Evolutionary conservation across 2,329 filamentous ascomycete genomes (phyloP).

Genomic region (Podosphaera fusca): DNA sequence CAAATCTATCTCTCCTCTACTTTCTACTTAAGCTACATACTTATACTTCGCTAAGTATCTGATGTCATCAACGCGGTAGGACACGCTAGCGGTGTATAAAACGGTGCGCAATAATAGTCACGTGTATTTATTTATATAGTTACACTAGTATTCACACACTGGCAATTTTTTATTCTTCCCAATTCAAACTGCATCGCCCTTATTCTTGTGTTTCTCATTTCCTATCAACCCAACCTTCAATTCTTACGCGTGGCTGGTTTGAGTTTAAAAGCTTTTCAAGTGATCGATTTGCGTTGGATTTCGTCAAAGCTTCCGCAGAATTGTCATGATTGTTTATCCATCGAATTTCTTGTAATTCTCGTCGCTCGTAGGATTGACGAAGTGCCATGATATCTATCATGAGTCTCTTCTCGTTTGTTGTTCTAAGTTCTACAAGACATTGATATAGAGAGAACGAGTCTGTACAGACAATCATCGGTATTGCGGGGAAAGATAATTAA

Average conservation of each 20-base stretch:
- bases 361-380: not conserved
- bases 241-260: not conserved
- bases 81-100: too few relatives aligned
- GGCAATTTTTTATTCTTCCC: not conserved
- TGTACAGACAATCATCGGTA: too few relatives aligned
- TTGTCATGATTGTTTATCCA: not conserved
- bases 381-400: too few relatives aligned
- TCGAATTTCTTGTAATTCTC: not conserved
- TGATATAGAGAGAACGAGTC: too few relatives aligned
- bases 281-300: not conserved
- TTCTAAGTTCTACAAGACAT: too few relatives aligned
- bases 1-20: not conserved
- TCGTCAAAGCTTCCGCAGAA: not conserved
- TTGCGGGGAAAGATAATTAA: too few relatives aligned
- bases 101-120: too few relatives aligned
- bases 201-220: not conserved
- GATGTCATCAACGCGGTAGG: too few relatives aligned
- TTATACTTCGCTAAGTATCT: too few relatives aligned
- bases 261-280: not conserved
- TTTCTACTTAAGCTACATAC: not conserved
- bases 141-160: not conserved
- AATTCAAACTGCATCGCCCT: not conserved
- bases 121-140: not conserved
- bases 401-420: too few relatives aligned
- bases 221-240: not conserved